A percentile compares a stretch with the other conserved stretches of the same genome.
Conservation (phyloP, 1,284 basidiomycete species). For the Austroboletus olivaceoglutinosus region DNA sequence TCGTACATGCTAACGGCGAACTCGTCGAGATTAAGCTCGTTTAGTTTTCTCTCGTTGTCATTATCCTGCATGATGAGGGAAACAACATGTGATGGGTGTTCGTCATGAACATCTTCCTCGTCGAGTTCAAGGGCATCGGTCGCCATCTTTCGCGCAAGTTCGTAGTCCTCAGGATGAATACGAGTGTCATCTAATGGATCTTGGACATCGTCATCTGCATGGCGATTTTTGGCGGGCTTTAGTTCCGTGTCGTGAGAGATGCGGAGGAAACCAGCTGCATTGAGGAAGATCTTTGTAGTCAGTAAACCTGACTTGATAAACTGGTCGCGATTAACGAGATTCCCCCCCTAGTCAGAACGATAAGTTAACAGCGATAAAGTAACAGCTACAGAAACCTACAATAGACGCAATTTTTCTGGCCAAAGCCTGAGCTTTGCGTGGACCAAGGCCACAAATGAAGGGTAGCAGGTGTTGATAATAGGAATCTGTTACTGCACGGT, state of each 20-base stretch:
- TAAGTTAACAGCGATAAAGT: constrained; percentile 9
- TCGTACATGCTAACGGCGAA: constrained; percentile 92
- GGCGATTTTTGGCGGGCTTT: constrained; percentile 61
- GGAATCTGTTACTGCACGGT: constrained; percentile 81
- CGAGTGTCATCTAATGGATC: constrained; percentile 96
- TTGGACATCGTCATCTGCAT: constrained; percentile 69
- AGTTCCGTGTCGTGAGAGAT: constrained; percentile 73
- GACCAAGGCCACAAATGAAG: constrained; percentile 92
- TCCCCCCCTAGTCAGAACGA: constrained; percentile 62
- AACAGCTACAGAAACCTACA: constrained; percentile 42
- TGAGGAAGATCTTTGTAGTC: constrained; percentile 86
- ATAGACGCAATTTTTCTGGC: constrained; percentile 78
- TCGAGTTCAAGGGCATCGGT: constrained; percentile 95
- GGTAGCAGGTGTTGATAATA: constrained; percentile 89
- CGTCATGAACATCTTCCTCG: constrained; percentile 89
- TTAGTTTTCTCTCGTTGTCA: constrained; percentile 80
- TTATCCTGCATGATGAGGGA: constrained; percentile 82
- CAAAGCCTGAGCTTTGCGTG: constrained; percentile 87
- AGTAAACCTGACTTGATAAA: constrained; percentile 80
- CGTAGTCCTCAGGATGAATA: constrained; percentile 98
- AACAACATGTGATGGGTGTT: constrained; percentile 87
- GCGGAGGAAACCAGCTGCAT: constrained; percentile 87
- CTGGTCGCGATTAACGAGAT: constrained; percentile 79
- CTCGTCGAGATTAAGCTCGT: constrained; percentile 93
- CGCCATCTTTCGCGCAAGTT: constrained; percentile 97